Base-by-base conservation (phyloP, 2,329 filamentous ascomycete species). In the Endocalyx cinctus region DNA sequence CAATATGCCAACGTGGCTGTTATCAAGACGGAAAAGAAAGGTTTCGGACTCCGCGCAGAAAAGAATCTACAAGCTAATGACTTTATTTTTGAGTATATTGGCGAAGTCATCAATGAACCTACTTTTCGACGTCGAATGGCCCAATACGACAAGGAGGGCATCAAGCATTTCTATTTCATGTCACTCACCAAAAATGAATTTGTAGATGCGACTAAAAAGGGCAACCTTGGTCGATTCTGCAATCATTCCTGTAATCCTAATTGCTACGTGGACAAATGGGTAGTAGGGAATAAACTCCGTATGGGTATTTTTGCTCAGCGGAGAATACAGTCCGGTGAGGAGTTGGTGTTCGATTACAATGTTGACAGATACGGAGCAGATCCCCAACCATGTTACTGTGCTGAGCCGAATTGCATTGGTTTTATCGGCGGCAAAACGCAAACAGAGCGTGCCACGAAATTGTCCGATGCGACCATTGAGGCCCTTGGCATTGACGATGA, bases 141-240 rank as follows among this genome's bases (percentile, higher is more conserved):
- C 25, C 84, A 94, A 53, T 98, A 98, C 62, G 88, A 96, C 55
- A 77, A 92, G 29, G 87, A 97, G 59, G 89, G 89, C 41, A 96
- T 98, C 72, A 95, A 94, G 61, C 92, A 98, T 63, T 98, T 98
- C 61, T 98, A 98, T 64, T 98, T 98, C 69, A 98, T 98, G 92
- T 97, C 92, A 17, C 79, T 98, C 42, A 94, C 80, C 55, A 94
- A 94, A 60, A 86, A 82, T 52, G 92, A 97, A 60, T 98, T 97
- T 55, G 88, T 98, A 38, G 92, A 98, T 63, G 92, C 92, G 15
- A 98, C 92, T 8, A 94, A 92, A 58, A 94, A 87, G 59, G 92
- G 92, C 31, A 97, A 97, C 48, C 75, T 98, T 5, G 92, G 89
- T 32, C 82, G 92, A 18, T 98, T 98, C 57, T 98, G 92, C 75